A percentile compares a stretch with the other conserved stretches of the same genome.
Evolutionary conservation across 768 basidiomycete species (phyloP).

Genomic region (Cytidiella melzeri): DNA sequence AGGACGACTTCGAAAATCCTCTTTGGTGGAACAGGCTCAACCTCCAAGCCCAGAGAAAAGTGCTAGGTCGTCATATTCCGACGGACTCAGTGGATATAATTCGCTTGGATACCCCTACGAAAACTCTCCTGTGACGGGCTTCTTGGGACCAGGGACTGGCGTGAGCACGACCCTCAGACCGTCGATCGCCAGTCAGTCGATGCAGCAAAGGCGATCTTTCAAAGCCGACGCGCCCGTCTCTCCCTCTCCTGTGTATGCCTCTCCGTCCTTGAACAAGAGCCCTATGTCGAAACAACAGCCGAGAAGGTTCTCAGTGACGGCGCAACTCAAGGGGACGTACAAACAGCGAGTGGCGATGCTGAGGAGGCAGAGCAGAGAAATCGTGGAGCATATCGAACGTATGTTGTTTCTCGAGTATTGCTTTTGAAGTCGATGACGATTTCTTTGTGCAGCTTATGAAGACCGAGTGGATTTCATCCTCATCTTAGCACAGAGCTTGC

Average conservation of each 20-base stretch:
- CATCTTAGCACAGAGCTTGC: conserved; percentile 79
- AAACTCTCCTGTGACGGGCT: too few relatives aligned
- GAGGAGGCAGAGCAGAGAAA: conserved; percentile 12
- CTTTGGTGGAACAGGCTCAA: too few relatives aligned
- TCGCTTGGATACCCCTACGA: too few relatives aligned
- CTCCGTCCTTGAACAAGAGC: not conserved
- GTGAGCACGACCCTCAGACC: not conserved
- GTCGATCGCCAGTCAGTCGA: not conserved
- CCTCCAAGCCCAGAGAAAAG: too few relatives aligned
- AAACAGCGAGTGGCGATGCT: conserved; percentile 7
- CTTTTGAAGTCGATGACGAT: conserved; percentile 5
- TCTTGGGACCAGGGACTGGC: not conserved
- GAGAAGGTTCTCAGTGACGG: not conserved
- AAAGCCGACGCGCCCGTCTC: not conserved
- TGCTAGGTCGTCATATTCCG: too few relatives aligned
- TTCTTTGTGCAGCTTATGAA: conserved; percentile 3
- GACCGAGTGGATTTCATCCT: conserved; percentile 63
- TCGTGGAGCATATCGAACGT: conserved; percentile 21
- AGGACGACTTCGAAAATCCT: too few relatives aligned
- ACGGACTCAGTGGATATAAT: too few relatives aligned
- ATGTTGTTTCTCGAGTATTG: not conserved
- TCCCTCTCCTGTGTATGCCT: not conserved
- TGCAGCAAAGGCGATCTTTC: not conserved
- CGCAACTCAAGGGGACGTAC: conserved; percentile 9
- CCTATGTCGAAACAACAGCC: not conserved